Base-by-base conservation (phyloP, 2,329 filamentous ascomycete species). In the Talaromyces albobiverticillius region DNA sequence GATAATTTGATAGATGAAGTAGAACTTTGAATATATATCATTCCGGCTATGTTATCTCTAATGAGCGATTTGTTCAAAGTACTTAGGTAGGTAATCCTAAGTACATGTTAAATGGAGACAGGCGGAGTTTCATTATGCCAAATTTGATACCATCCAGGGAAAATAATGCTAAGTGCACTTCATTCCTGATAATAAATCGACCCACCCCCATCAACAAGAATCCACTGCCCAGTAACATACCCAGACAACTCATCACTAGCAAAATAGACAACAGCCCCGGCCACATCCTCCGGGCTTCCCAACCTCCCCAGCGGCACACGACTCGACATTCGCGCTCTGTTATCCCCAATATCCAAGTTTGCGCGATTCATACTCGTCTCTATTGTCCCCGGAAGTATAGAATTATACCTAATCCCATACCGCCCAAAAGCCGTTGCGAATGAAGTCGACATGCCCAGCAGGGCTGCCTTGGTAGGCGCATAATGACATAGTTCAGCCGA, bases 231-330 rank as follows among this genome's bases (percentile, higher is more conserved):
- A 34, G 59, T 61, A 23, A 62, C 59, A 58, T 61, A 43, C 41
- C 41, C 20, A 29, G 20, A 26, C 41, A 43, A 26, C 41, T 43
- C 41, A 20, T 61, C 59, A 13, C 57, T 61, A 9, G 61, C 61
- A 38, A 63, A 49, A n/a, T 62, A 63, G 3, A 63, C 51, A 1
- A 88, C 89, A 1, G 89, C 89, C 0, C 89, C 89, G 0, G 83
- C 87, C 67, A 93, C 70, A 75, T 94, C 89, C 8, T 67, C 66
- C 18, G 88, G 82, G 57, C 76, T 74, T 0, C 87, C 87, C 5
- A 83, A 83, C 57, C 88, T 76, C 3, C 87, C 88, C 22, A 92
- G 72, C 40, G 89, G 88, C 60, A 91, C 90, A 57, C 89, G 31
- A 8, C 5, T 10, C 31, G 5, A 4, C 31, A 34, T 3, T 10